These are phyloP conservation scores for Nicotiana tabacum DNA, from an alignment of 257 asterid genomes.

Conservation along the genomic window DNA sequence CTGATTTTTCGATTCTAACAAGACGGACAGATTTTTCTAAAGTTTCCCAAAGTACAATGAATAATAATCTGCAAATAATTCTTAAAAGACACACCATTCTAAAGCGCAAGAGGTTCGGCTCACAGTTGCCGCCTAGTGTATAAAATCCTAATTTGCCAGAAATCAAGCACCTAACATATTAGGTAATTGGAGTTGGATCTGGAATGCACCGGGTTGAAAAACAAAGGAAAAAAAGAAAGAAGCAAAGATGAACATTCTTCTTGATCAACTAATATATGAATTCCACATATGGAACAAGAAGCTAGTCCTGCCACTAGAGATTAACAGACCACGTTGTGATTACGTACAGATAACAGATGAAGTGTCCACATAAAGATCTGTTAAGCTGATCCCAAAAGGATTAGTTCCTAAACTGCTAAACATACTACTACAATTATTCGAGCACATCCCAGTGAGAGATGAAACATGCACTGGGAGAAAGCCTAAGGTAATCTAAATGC, in stretches of 20 bases:
- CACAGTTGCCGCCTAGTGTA: too few relatives aligned
- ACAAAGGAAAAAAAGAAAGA: neutral
- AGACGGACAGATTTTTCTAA: too few relatives aligned
- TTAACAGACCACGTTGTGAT: neutral
- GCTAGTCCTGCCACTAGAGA: neutral
- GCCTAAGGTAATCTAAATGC: neutral
- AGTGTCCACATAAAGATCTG: too few relatives aligned
- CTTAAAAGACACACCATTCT: too few relatives aligned
- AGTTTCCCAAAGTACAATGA: too few relatives aligned
- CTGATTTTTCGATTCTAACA: too few relatives aligned
- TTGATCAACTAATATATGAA: neutral
- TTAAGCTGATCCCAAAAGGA: neutral
- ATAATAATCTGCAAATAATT: too few relatives aligned
- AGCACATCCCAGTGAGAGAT: neutral
- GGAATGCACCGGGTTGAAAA: too few relatives aligned
- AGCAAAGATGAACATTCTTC: neutral
- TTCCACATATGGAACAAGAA: neutral
- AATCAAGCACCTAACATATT: too few relatives aligned
- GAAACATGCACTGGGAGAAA: conserved; percentile 2
- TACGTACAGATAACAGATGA: neutral
- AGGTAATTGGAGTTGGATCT: too few relatives aligned
- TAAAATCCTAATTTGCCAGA: too few relatives aligned
- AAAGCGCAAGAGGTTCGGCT: too few relatives aligned
- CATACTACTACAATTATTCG: neutral
- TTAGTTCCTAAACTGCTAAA: neutral